Base-by-base conservation (phyloP, 1,284 basidiomycete genomes). In the Tilletiaria anomala region DNA sequence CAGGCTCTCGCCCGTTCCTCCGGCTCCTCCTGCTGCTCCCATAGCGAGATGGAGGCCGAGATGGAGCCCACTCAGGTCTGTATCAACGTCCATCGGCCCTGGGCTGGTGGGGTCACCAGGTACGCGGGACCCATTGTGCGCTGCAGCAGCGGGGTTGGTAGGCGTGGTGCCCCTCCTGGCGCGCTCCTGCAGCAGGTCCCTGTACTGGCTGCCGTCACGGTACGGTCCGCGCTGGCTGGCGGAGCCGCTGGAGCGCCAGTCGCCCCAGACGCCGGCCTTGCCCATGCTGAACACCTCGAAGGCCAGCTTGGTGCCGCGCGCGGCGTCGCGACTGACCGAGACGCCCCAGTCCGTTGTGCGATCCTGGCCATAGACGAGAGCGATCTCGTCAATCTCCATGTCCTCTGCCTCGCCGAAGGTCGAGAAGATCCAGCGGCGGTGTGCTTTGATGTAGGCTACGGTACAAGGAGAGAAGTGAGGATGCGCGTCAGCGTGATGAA, bases 341-440 rank as follows among this genome's bases (percentile, higher is more conserved):
- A 50, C 47, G 2, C 48, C 56, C 56, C 56, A 59, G 35, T 59
- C 56, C 14, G 52, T 53, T 4, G 54, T 53, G 6, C 51, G 47
- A 37, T 57, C 53, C 39, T 54, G 45, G 11, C 50, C 53, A 19
- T 53, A 55, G 44, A 57, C 44, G 37, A 59, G 40, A 3, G 42
- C 48, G 14, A 54, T 35, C 10, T 55, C 50, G 38, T 59, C 54
- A 3, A 44, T 24, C n/a, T 49, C 43, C 17, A 59, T 46, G 19
- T 56, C 50, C 34, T 59, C 56, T 34, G 50, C n/a, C n/a, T n/a
- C n/a, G n/a, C n/a, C n/a, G n/a, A n/a, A n/a, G n/a, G n/a, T n/a
- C n/a, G n/a, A n/a, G n/a, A n/a, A n/a, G n/a, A 56, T 56, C 50
- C 51, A 55, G 33, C 47, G 44, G 41, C 53, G 44, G 22, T 56